phyloP scores from a whole-genome alignment of 345 rosid species.

The Salix udensis region DNA sequence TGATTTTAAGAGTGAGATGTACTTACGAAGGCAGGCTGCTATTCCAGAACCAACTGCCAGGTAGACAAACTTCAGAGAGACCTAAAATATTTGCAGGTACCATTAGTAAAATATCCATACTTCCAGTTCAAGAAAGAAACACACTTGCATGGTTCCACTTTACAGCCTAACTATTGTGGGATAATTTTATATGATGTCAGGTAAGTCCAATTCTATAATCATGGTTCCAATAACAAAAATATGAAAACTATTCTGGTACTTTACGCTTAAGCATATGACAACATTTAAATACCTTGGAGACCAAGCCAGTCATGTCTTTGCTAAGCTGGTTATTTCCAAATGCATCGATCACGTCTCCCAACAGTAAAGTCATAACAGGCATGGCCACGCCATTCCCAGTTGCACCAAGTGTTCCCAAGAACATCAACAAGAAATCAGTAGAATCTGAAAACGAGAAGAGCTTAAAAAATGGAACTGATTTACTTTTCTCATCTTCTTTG shows the following conservation, averaged over 20 bases:
- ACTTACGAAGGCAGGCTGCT: conserved; percentile 28
- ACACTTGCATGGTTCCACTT: neutral
- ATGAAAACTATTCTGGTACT: neutral
- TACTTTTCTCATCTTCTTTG: conserved; percentile 8
- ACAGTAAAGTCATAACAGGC: conserved; percentile 35
- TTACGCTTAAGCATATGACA: neutral
- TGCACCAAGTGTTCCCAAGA: conserved; percentile 31
- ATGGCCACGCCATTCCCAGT: conserved; percentile 29
- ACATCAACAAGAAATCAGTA: conserved; percentile 28
- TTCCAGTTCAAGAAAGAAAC: neutral
- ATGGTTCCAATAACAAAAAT: neutral
- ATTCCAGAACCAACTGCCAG: conserved; percentile 31
- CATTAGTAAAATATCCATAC: neutral
- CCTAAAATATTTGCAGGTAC: conserved; percentile 13
- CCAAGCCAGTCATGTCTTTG: conserved; percentile 14
- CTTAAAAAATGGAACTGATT: conserved; percentile 32
- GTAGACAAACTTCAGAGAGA: conserved; percentile 31
- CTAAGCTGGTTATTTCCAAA: conserved; percentile 30
- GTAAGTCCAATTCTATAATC: neutral
- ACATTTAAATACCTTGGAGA: conserved; percentile 30
- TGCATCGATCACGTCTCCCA: conserved; percentile 35
- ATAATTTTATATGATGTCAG: neutral
- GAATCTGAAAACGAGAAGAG: conserved; percentile 42
- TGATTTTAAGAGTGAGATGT: neutral
- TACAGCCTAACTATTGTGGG: neutral